A percentile compares a stretch with the other conserved stretches of the same genome.
Conservation (phyloP, 805 yeast species). For the Pichia paraexigua region DNA sequence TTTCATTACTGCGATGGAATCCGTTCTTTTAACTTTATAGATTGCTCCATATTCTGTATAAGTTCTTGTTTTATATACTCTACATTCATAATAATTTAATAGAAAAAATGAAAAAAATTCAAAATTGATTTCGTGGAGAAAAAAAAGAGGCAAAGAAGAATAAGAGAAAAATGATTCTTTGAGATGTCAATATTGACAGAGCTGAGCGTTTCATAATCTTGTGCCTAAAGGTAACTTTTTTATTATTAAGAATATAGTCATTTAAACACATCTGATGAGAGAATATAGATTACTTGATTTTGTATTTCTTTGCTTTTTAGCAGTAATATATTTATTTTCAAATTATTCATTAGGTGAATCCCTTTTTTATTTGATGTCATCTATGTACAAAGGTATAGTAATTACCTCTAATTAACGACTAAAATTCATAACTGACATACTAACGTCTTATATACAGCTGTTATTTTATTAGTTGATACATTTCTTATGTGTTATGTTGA, state of each 20-base stretch:
- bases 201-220: neutral
- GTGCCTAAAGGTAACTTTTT: neutral
- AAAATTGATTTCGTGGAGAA: neutral
- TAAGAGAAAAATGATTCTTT: neutral
- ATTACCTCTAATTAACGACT: neutral
- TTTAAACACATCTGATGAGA: slow-evolving; percentile 17
- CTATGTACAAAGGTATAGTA: slow-evolving; percentile 2
- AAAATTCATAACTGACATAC: neutral
- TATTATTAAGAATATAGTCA: neutral
- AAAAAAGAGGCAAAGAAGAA: too few relatives aligned
- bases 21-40: slow-evolving; percentile 26
- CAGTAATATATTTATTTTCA: slow-evolving; percentile 19
- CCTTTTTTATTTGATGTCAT: slow-evolving; percentile 6
- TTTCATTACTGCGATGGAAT: slow-evolving; percentile 39
- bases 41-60: neutral
- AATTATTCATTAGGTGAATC: slow-evolving; percentile 18
- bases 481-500: slow-evolving; percentile 24
- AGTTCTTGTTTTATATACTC: neutral
- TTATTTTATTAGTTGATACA: slow-evolving; percentile 18
- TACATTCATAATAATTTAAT: neutral
- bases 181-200: neutral
- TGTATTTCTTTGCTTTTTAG: slow-evolving; percentile 18
- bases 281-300: slow-evolving; percentile 26
- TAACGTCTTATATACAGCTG: slow-evolving; percentile 10
- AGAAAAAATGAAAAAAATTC: neutral